These are phyloP conservation scores for Biscogniauxia mediterranea DNA, from an alignment of 2,329 filamentous ascomycete genomes.

Conservation along the genomic window DNA sequence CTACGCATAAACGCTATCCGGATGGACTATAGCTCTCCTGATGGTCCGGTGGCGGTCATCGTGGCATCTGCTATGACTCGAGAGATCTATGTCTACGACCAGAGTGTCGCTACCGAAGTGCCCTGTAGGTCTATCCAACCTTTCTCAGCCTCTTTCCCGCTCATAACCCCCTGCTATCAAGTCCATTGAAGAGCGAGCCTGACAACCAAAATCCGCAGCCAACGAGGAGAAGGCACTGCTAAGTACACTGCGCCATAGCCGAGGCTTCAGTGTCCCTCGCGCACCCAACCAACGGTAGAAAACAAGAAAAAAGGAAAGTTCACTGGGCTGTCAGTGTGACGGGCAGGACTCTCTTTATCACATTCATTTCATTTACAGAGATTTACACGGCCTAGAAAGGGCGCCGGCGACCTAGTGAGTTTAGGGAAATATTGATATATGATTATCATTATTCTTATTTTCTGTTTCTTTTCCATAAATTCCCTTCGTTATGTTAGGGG, in stretches of 20 bases:
- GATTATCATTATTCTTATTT: neutral
- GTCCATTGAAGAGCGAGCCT: neutral
- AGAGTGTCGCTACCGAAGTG: conserved; percentile 18
- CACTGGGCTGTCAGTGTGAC: neutral
- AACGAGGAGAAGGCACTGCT: neutral
- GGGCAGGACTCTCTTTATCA: neutral
- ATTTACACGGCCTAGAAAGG: neutral
- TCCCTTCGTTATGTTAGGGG: neutral
- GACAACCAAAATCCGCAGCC: neutral
- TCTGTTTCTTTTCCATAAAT: neutral
- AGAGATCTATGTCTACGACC: conserved; percentile 19
- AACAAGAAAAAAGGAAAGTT: neutral
- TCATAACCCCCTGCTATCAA: neutral
- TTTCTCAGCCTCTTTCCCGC: conserved; percentile 3
- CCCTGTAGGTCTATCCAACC: conserved; percentile 20
- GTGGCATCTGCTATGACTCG: conserved; percentile 13
- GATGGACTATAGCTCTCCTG: conserved; percentile 23
- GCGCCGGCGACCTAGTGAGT: neutral
- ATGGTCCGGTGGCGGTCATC: conserved; percentile 11
- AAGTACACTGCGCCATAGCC: neutral
- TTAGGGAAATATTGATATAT: neutral
- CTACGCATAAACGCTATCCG: conserved; percentile 22
- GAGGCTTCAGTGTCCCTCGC: neutral
- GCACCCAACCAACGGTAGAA: neutral
- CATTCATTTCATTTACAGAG: neutral